phyloP scores from a whole-genome alignment of 257 asterid genomes.

The Solanum gandarillasii region DNA sequence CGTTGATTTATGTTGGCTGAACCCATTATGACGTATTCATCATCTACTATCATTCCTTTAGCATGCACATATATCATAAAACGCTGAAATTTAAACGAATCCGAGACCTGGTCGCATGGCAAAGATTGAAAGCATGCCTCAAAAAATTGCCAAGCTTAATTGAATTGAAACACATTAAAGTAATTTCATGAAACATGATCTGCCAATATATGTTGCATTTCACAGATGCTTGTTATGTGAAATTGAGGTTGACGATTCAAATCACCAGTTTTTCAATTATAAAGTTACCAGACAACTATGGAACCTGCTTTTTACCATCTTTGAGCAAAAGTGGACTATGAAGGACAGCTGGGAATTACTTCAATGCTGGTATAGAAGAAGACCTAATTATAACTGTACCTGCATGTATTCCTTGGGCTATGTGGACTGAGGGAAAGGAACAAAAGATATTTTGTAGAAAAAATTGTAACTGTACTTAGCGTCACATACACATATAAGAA shows the following conservation, averaged over 20 bases:
- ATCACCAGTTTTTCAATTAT: not conserved
- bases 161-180: not conserved
- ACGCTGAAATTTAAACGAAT: constrained; percentile 48
- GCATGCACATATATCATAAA: constrained; percentile 95
- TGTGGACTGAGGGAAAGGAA: not conserved
- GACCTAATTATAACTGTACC: not conserved
- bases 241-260: not conserved
- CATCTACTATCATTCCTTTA: constrained; percentile 91
- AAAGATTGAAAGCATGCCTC: not conserved
- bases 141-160: not conserved
- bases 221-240: not conserved
- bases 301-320: not conserved
- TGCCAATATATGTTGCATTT: not conserved
- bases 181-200: not conserved
- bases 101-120: constrained; percentile 41
- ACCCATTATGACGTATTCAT: constrained; percentile 71
- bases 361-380: not conserved
- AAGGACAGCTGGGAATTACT: not conserved
- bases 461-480: not conserved
- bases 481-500: not conserved
- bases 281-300: not conserved
- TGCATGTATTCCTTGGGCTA: not conserved
- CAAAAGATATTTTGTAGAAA: not conserved
- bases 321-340: not conserved
- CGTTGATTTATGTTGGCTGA: constrained; percentile 91